These are phyloP conservation scores for Shiraia sp. DNA, from an alignment of 2,329 filamentous ascomycete species.

Conservation along the genomic window DNA sequence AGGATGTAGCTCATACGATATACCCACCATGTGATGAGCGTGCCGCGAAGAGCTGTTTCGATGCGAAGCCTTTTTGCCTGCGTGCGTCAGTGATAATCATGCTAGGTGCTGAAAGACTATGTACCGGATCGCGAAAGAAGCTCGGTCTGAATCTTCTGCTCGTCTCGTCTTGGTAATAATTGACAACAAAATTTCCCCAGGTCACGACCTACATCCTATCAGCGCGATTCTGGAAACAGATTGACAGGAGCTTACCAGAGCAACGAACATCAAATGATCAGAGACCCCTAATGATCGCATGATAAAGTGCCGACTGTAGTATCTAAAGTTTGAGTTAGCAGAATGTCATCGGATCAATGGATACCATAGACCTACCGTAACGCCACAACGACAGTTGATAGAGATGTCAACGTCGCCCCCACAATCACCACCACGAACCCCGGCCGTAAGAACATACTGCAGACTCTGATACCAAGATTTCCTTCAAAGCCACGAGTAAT, in stretches of 20 bases:
- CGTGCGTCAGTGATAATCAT: slow-evolving; percentile 8
- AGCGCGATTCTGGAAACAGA: slow-evolving; percentile 2
- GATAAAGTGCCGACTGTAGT: slow-evolving; percentile 40
- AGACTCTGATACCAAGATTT: background rate
- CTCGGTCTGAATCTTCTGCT: slow-evolving; percentile 30
- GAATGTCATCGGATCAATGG: background rate
- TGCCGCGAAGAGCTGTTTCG: slow-evolving; percentile 25
- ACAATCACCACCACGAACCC: slow-evolving; percentile 42
- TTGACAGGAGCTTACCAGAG: slow-evolving; percentile 26
- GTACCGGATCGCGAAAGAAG: slow-evolving; percentile 33
- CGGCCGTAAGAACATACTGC: slow-evolving; percentile 34
- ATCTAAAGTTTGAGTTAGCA: slow-evolving; percentile 23
- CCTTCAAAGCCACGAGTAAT: slow-evolving; percentile 2
- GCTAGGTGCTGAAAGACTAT: background rate
- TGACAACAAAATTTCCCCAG: slow-evolving; percentile 42
- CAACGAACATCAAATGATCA: slow-evolving; percentile 41
- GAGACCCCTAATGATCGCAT: slow-evolving; percentile 35
- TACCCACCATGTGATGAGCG: slow-evolving; percentile 39
- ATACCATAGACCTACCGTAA: slow-evolving; percentile 28
- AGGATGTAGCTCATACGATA: slow-evolving; percentile 39
- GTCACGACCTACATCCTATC: slow-evolving; percentile 32
- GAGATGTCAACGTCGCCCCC: slow-evolving; percentile 37
- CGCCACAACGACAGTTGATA: slow-evolving; percentile 39
- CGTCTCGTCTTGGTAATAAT: slow-evolving; percentile 40
- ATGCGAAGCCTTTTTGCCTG: slow-evolving; percentile 37